Evolutionary conservation across 768 basidiomycete species (phyloP), one percentile per base, ranked within the genome.

Genomic region (Mycena epipterygia): DNA sequence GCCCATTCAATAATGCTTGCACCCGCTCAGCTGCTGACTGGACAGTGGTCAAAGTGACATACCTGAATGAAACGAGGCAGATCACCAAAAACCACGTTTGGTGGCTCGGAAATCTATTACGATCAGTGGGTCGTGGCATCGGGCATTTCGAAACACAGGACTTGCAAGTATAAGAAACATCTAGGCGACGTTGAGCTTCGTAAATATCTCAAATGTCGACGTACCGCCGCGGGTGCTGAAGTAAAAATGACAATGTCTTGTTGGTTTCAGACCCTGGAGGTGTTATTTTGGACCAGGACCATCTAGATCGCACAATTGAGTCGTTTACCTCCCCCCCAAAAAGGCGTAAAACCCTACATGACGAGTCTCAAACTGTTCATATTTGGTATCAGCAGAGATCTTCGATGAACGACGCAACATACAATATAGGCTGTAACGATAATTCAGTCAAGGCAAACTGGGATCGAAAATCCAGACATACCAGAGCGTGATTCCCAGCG

Each of bases 401-500:
- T 30, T 16, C 33, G 6, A 33, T 17, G 27, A 39, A 17, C 32
- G 12, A 30, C 2, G 27, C 8, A 44, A 61, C 69, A 2, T 49
- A 70, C 69, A 70, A 70, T 52, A 70, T 70, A 11, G 69, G 69
- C 68, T 70, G 25, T 33, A 21, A 27, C 6, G 30, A 42, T 53
- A 37, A 21, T 7, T 61, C 14, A 70, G 48, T 19, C 29, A 63
- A 56, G 27, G 6, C 39, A 21, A n/a, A 33, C 19, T 48, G 7
- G 19, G 35, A 32, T 33, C 32, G 19, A 57, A 17, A 59, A 57
- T 17, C 23, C n/a, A n/a, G 48, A 85, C 90, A 75, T 64, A 93
- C 91, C 78, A 91, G 83, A 0, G 91, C 92, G 71, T 92, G 93
- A 75, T 95, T 95, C 21, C 93, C 93, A 27, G 91, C 93, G 33